Base-by-base conservation (phyloP, 768 basidiomycete species). In the Tephrocybe rancida region DNA sequence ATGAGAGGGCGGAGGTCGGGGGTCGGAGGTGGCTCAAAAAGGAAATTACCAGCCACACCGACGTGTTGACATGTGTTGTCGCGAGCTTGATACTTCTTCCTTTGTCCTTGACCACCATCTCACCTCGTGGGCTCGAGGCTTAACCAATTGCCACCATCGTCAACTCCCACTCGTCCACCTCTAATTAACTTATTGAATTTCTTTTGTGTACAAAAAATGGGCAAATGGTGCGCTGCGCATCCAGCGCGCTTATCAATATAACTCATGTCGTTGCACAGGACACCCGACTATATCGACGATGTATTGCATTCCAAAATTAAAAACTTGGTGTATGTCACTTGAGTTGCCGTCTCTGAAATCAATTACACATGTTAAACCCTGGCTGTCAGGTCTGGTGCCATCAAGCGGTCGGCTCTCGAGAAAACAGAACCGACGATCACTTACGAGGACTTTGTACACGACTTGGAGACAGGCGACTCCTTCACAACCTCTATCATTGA, bases 401-500 rank as follows among this genome's bases (percentile, higher is more conserved):
- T 91, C 58, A 83, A 82, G 60, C 79, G 90, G 50, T 74, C 84
- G 24, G 79, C 78, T 54, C 76, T 88, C 24, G 90, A 91, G 65
- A 83, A 83, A 57, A 63, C 63, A 29, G 86, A 87, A 61, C 79
- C 86, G 3, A 70, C 72, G 35, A 90, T 92, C 56, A 84, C 75
- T 49, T 92, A 88, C 64, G 86, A 91, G 67, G 69, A 79, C 25
- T 91, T 92, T 58, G 86, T 91, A 18, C 81, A 86, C 59, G 87
- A 90, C 25, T 73, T 92, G 44, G 89, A 92, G 64, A 79, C 79
- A 21, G 90, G 89, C 14, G 90, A 92, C 65, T 85, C 88, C 0
- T 92, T 92, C 68, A 91, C 90, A 0, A 81, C 89, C 4, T 80
- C 86, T 0, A 65, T 92, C 45, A 71, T 91, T 53, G 90, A 92